A percentile compares a stretch with the other conserved stretches of the same genome.
Evolutionary conservation across 2,329 filamentous ascomycete genomes (phyloP).

Genomic region (Teratosphaeria pseudoeucalypti): DNA sequence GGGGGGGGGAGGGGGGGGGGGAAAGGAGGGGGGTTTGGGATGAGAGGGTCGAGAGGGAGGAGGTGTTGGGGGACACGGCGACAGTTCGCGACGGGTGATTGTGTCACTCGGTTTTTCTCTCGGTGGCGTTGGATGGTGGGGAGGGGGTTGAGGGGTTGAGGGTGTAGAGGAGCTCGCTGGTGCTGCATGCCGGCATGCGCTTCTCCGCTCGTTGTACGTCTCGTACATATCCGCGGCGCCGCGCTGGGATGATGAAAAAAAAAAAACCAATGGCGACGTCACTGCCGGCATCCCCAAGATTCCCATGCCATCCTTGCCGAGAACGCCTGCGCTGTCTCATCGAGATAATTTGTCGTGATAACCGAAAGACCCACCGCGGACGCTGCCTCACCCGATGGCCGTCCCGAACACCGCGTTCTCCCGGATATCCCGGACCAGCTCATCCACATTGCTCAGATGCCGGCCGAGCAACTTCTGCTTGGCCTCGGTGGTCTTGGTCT

Average conservation of each 20-base stretch:
- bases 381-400: background rate
- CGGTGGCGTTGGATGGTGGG: constrained; percentile 61
- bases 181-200: background rate
- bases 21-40: constrained; percentile 57
- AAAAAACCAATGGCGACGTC: too few relatives aligned
- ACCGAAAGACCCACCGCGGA: too few relatives aligned
- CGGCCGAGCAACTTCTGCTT: constrained; percentile 70
- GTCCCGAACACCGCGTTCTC: constrained; percentile 62
- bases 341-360: too few relatives aligned
- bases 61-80: constrained; percentile 68
- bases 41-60: constrained; percentile 57
- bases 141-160: constrained; percentile 21
- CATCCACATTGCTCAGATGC: constrained; percentile 73
- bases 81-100: constrained; percentile 73
- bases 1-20: constrained; percentile 36
- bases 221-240: background rate
- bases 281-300: too few relatives aligned
- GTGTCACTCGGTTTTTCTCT: constrained; percentile 64
- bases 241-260: background rate
- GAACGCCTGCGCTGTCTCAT: background rate
- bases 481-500: constrained; percentile 60
- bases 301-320: background rate
- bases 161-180: background rate
- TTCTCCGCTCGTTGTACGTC: background rate
- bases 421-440: constrained; percentile 68